Evolutionary conservation across 1,284 basidiomycete species (phyloP).

Genomic region (Malassezia dermatis): DNA sequence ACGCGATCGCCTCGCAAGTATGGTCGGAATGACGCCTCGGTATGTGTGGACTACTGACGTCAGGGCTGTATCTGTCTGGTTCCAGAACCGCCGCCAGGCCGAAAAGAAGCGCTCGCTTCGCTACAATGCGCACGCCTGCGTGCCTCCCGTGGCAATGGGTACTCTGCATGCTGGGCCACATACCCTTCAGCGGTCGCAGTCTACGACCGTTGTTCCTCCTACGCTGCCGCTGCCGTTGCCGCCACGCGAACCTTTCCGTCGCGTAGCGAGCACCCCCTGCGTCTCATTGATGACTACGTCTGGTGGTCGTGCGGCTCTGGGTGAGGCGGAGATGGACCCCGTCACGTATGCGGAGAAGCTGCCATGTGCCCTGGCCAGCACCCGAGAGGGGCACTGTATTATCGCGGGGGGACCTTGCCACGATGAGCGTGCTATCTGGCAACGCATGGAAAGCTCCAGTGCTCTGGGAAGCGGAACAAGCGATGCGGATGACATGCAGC

Average conservation of each 20-base stretch:
- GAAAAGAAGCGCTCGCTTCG: conserved; percentile 43
- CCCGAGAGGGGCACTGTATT: conserved; percentile 24
- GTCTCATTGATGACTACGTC: conserved; percentile 28
- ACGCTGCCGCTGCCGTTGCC: conserved; percentile 18
- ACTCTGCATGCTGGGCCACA: background rate
- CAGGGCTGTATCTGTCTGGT: conserved; percentile 38
- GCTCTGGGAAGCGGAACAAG: conserved; percentile 24
- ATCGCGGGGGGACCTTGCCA: conserved; percentile 16
- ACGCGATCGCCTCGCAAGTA: conserved; percentile 30
- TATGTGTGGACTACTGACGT: conserved; percentile 22
- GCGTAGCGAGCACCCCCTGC: conserved; percentile 25
- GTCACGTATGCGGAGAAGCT: background rate
- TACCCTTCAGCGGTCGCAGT: background rate
- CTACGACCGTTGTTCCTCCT: background rate
- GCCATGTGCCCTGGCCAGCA: background rate
- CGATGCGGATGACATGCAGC: conserved; percentile 2
- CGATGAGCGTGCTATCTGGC: conserved; percentile 22
- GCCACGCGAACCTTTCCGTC: conserved; percentile 20
- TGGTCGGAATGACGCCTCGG: conserved; percentile 36
- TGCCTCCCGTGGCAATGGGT: background rate
- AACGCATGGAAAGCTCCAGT: conserved; percentile 41
- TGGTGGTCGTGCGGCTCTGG: conserved; percentile 27
- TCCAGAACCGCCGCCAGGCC: conserved; percentile 44
- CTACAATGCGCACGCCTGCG: conserved; percentile 15
- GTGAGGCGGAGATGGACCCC: conserved; percentile 5